A percentile compares a stretch with the other conserved stretches of the same genome.
These are phyloP conservation scores for Botryotinia globosa DNA, from an alignment of 2,329 filamentous ascomycete genomes.

Conservation along the genomic window DNA sequence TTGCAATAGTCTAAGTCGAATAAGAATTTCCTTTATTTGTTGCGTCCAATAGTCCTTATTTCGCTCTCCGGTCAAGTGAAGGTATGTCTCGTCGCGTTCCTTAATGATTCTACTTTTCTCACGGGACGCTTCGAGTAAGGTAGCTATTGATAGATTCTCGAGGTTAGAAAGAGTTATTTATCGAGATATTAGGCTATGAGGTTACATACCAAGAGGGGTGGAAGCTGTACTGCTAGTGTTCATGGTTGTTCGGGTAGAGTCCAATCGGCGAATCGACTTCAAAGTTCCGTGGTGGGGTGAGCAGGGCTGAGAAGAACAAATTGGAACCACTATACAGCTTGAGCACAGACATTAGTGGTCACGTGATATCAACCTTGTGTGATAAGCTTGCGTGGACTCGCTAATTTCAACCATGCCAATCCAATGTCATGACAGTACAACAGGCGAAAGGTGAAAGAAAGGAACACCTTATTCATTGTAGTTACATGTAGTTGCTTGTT, in stretches of 20 bases:
- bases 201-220: slow-evolving; percentile 9
- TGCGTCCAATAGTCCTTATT: neutral
- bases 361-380: neutral
- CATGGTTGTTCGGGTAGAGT: neutral
- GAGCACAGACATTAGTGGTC: neutral
- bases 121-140: neutral
- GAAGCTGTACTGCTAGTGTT: neutral
- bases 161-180: neutral
- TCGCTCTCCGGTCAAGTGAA: neutral
- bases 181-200: neutral
- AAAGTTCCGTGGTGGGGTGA: slow-evolving; percentile 1
- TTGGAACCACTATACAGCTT: neutral
- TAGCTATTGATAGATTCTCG: neutral
- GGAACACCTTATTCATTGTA: neutral
- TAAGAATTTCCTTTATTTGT: neutral
- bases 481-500: neutral
- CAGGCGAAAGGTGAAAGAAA: neutral
- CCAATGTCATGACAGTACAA: neutral
- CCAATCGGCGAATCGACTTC: neutral
- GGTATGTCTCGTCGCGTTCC: neutral
- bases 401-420: neutral
- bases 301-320: neutral
- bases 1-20: neutral
- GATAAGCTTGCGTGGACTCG: neutral
- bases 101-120: neutral